phyloP scores from a whole-genome alignment of 768 basidiomycete species.

The Lentinula raphanica region DNA sequence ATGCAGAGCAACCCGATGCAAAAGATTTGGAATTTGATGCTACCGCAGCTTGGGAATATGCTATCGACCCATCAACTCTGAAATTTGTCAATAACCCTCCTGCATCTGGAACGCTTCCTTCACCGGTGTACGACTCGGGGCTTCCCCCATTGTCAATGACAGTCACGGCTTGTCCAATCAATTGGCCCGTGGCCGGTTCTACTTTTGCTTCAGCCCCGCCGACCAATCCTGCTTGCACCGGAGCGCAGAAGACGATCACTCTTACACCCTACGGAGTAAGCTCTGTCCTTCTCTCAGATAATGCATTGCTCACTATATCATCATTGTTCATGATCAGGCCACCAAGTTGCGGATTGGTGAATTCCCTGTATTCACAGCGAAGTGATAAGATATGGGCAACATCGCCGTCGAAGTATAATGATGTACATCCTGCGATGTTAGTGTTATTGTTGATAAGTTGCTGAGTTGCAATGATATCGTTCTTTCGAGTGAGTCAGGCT shows the following conservation, averaged over 20 bases:
- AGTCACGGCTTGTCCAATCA: conserved; percentile 44
- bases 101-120: conserved; percentile 31
- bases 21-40: conserved; percentile 48
- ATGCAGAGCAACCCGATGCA: conserved; percentile 39
- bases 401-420: no score
- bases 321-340: conserved; percentile 19
- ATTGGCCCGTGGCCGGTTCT: conserved; percentile 41
- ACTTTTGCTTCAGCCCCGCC: conserved; percentile 47
- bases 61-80: conserved; percentile 44
- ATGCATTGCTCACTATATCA: neutral
- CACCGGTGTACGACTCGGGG: conserved; percentile 45
- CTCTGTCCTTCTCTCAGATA: conserved; percentile 1
- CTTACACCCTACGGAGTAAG: conserved; percentile 47
- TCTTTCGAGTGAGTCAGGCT: no score
- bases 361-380: conserved; percentile 30
- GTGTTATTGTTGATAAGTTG: no score
- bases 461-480: no score
- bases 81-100: conserved; percentile 31
- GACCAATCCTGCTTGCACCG: conserved; percentile 37
- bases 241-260: conserved; percentile 34
- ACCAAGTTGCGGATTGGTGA: conserved; percentile 38
- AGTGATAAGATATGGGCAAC: neutral
- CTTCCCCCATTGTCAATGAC: conserved; percentile 42
- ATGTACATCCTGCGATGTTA: no score
- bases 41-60: conserved; percentile 45